phyloP scores from a whole-genome alignment of 2,329 filamentous ascomycete genomes.

The Scorias spongiosa region DNA sequence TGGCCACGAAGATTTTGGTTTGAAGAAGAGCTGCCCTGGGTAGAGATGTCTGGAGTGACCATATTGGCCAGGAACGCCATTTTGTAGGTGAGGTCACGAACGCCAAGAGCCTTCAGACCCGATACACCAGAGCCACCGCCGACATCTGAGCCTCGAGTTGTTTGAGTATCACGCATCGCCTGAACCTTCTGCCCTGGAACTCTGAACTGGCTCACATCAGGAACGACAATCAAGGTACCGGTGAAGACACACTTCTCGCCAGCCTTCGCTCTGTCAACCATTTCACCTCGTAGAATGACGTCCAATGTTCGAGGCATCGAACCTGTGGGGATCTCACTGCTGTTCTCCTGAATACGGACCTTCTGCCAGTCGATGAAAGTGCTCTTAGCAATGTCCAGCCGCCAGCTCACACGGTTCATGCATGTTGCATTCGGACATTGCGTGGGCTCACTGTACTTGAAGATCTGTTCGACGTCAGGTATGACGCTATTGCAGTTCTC shows the following conservation, averaged over 20 bases:
- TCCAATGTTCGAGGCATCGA: conserved; percentile 99
- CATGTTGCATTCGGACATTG: conserved; percentile 84
- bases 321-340: conserved; percentile 91
- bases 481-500: conserved; percentile 73
- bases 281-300: conserved; percentile 87
- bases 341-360: conserved; percentile 95
- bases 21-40: conserved; percentile 49
- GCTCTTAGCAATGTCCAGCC: conserved; percentile 89
- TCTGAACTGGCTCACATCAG: conserved; percentile 87
- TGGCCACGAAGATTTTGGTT: conserved; percentile 56
- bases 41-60: conserved; percentile 77
- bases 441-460: conserved; percentile 90
- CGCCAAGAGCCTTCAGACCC: conserved; percentile 82
- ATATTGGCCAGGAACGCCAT: conserved; percentile 96
- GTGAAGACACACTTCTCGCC: conserved; percentile 98
- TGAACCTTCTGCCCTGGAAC: conserved; percentile 74
- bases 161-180: conserved; percentile 69
- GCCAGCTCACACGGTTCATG: conserved; percentile 83
- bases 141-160: conserved; percentile 53
- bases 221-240: conserved; percentile 87
- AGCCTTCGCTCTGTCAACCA: conserved; percentile 92
- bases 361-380: conserved; percentile 99
- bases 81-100: conserved; percentile 86
- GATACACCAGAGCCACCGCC: conserved; percentile 71
- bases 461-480: conserved; percentile 89